Conservation (phyloP, 192 early-diverging fungal species). For the Backusella morwellensis region DNA sequence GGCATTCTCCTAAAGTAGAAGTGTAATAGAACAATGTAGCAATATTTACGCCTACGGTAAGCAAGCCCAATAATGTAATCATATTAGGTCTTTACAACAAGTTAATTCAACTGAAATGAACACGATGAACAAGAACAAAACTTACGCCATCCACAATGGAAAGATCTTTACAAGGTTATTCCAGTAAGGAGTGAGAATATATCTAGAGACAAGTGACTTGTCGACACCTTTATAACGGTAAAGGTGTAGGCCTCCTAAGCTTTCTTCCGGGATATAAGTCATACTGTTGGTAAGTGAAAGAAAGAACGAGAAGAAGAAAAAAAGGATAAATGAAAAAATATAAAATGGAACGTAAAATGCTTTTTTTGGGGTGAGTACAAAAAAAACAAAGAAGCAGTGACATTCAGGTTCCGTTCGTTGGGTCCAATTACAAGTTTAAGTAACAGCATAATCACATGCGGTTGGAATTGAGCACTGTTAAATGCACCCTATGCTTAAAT, state of each 20-base stretch:
- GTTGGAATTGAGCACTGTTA: neutral
- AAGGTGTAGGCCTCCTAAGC: conserved; percentile 66
- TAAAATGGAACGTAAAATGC: neutral
- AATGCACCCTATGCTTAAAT: neutral
- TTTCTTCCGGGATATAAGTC: conserved; percentile 65
- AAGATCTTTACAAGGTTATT: conserved; percentile 85
- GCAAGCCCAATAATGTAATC: conserved; percentile 84
- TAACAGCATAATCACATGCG: neutral
- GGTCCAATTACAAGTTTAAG: neutral
- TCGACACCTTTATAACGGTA: conserved; percentile 83
- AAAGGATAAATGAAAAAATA: neutral
- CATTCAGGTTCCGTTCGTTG: conserved; percentile 2
- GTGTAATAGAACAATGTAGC: conserved; percentile 68
- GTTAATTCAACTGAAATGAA: neutral
- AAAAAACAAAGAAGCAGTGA: conserved; percentile 5
- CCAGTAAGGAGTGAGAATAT: conserved; percentile 88
- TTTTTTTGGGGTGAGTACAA: conserved; percentile 6
- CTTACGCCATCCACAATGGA: conserved; percentile 94
- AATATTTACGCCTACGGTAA: conserved; percentile 76
- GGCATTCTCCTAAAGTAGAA: conserved; percentile 71
- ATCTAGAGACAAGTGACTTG: conserved; percentile 80
- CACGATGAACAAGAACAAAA: conserved; percentile 17
- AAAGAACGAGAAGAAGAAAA: neutral
- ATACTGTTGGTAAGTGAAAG: conserved; percentile 15
- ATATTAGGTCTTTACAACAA: conserved; percentile 68